A percentile compares a stretch with the other conserved stretches of the same genome.
Conservation (phyloP, 208 protist genomes). For the Leishmania braziliensis region DNA sequence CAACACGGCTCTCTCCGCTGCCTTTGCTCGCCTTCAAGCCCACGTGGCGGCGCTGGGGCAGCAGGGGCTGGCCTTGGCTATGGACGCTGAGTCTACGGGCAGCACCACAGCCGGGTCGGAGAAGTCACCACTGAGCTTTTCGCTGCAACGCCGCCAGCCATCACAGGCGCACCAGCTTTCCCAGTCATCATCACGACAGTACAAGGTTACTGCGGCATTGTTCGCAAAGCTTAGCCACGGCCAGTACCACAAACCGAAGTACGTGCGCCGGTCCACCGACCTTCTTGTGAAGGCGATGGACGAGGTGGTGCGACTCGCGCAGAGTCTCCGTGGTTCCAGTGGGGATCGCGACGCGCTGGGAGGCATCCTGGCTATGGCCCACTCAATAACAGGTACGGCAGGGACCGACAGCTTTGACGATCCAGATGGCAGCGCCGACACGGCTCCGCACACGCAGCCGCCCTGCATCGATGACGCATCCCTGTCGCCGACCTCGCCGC, state of each 20-base stretch:
- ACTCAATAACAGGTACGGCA: constrained; percentile 14
- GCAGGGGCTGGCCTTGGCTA: constrained; percentile 12
- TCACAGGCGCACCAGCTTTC: not conserved
- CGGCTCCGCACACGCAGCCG: not conserved
- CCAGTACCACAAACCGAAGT: constrained; percentile 34
- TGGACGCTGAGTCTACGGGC: constrained; percentile 20
- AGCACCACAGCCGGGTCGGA: constrained; percentile 22
- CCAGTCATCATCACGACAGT: not conserved
- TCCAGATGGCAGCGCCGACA: constrained; percentile 7
- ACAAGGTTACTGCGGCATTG: constrained; percentile 1
- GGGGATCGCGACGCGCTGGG: constrained; percentile 18
- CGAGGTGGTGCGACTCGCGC: constrained; percentile 28
- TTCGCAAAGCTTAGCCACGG: constrained; percentile 25
- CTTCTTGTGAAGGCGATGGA: constrained; percentile 31
- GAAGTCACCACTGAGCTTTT: not conserved
- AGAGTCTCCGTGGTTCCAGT: constrained; percentile 6
- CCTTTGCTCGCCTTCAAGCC: constrained; percentile 44
- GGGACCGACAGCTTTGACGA: constrained; percentile 6
- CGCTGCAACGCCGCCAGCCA: constrained; percentile 7
- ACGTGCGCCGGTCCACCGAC: constrained; percentile 24
- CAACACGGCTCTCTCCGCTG: constrained; percentile 43
- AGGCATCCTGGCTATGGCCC: constrained; percentile 13
- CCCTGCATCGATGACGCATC: not conserved
- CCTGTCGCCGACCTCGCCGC: constrained; percentile 7
- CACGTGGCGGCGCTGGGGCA: constrained; percentile 29